Conservation (phyloP, 306 rosid genomes). For the Elaeagnus macrophylla region DNA sequence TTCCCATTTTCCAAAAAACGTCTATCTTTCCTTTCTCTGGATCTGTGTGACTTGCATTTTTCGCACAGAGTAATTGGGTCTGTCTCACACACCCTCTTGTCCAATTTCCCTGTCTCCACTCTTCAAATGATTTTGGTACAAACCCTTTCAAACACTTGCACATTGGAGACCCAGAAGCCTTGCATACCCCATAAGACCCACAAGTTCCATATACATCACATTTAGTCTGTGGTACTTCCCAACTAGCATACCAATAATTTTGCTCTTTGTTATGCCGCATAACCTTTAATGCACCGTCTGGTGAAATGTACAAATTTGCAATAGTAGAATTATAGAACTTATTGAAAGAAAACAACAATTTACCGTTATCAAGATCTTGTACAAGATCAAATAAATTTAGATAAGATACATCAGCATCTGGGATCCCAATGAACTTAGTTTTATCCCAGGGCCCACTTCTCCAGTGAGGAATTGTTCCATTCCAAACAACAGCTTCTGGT, state of each 20-base stretch:
- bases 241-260: background rate
- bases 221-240: constrained; percentile 1
- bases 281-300: constrained; percentile 13
- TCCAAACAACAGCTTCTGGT: constrained; percentile 33
- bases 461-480: constrained; percentile 28
- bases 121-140: background rate
- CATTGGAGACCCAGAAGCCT: background rate
- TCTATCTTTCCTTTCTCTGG: background rate
- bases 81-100: constrained; percentile 15
- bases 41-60: background rate
- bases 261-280: background rate
- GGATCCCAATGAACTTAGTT: constrained; percentile 33
- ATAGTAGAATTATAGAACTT: background rate
- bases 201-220: constrained; percentile 10
- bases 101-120: constrained; percentile 16
- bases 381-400: constrained; percentile 14
- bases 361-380: constrained; percentile 20
- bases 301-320: constrained; percentile 9
- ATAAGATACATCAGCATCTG: constrained; percentile 21
- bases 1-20: background rate
- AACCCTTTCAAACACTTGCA: constrained; percentile 19
- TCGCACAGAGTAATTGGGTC: constrained; percentile 10
- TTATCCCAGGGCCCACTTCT: constrained; percentile 56
- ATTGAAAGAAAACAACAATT: constrained; percentile 12
- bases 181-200: constrained; percentile 16